Evolutionary conservation across 1,284 basidiomycete genomes (phyloP).

Genomic region (Ustilago crameri): DNA sequence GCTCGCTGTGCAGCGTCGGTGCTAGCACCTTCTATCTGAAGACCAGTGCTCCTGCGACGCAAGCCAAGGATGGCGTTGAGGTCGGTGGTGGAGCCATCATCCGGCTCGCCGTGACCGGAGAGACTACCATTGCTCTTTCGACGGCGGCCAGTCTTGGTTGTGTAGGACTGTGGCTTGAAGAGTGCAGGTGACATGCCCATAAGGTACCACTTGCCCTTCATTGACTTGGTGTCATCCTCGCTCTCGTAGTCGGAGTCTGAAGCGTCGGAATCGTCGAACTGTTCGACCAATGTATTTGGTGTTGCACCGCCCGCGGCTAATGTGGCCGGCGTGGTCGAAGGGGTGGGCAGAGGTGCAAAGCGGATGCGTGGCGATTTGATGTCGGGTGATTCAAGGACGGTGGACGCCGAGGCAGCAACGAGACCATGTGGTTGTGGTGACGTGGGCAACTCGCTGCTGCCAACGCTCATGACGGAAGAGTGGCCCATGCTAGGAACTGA

Average conservation of each 20-base stretch:
- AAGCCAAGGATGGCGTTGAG: slow-evolving; percentile 22
- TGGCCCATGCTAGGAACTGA: slow-evolving; percentile 48
- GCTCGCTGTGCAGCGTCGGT: slow-evolving; percentile 15
- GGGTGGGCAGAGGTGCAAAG: slow-evolving; percentile 52
- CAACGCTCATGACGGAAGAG: slow-evolving; percentile 24
- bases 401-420: slow-evolving; percentile 10
- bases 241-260: slow-evolving; percentile 43
- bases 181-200: slow-evolving; percentile 62
- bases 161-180: slow-evolving; percentile 55
- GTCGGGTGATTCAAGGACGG: slow-evolving; percentile 15
- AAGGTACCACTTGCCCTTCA: slow-evolving; percentile 61
- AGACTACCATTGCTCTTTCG: slow-evolving; percentile 21
- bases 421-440: slow-evolving; percentile 12
- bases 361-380: slow-evolving; percentile 48
- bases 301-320: slow-evolving; percentile 2
- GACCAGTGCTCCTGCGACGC: slow-evolving; percentile 44
- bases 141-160: slow-evolving; percentile 34
- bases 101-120: slow-evolving; percentile 9
- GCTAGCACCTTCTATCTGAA: slow-evolving; percentile 21
- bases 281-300: slow-evolving; percentile 12
- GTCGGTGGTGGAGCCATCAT: slow-evolving; percentile 22
- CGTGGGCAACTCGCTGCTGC: slow-evolving; percentile 28
- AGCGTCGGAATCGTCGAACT: slow-evolving; percentile 28
- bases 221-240: slow-evolving; percentile 33
- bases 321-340: slow-evolving; percentile 21